Base-by-base conservation (phyloP, 257 asterid genomes). In the Fraxinus quadrangulata region DNA sequence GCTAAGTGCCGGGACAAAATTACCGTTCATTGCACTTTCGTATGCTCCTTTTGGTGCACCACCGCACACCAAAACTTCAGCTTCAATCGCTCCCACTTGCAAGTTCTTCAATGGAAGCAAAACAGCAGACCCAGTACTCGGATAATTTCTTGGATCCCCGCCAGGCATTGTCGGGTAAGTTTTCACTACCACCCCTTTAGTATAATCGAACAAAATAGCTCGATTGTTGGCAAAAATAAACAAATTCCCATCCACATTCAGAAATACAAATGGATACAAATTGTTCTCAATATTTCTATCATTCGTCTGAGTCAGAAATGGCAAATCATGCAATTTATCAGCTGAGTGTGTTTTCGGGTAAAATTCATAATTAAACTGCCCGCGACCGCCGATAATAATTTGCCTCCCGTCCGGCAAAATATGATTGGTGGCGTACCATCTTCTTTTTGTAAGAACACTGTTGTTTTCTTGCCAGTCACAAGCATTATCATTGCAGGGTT, bases 401-500 rank as follows among this genome's bases (percentile, higher is more conserved):
- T 7, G 73, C 47, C 85, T 28, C 14, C 88, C 91, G 51, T 80
- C 89, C 11, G 89, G 88, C 16, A 87, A 71, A 0, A 83, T 77
- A 6, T 87, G 91, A 37, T 86, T 73, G 19, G 91, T 83, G 26
- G 89, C 80, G 78, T 87, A 87, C 91, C 91, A 87, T 51, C 91
- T 40, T 0, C 87, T 26, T 77, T 21, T 72, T 26, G 61, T 6
- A 6, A 90, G 83, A 5, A 72, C 89, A 1, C 26, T 51, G 0
- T 47, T n/a, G 14, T 67, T 77, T 61, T 90, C 96, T 2, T 5
- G 7, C 96, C 96, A 90, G 5, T 88, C 92, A 77, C 92, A 88
- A 2, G 87, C 42, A 5, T 3, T 16, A 9, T 75, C 81, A 10
- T 23, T 1, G 67, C 92, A 86, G 0, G 92, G 90, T 0, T n/a